Evolutionary conservation across 306 rosid species (phyloP).

Genomic region (Oxytropis ochrocephala): DNA sequence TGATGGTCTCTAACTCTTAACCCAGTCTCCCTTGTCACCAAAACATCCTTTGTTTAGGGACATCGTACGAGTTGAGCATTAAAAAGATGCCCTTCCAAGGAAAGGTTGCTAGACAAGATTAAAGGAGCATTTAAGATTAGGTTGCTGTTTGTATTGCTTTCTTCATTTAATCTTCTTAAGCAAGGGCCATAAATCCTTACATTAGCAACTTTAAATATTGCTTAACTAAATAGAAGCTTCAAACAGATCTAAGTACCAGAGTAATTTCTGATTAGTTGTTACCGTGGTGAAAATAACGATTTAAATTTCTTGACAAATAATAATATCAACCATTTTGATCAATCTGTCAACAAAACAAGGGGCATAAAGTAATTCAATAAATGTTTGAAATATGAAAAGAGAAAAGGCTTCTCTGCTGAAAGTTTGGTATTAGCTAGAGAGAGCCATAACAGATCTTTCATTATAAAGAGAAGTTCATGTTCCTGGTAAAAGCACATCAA

Average conservation of each 20-base stretch:
- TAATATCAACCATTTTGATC: background rate
- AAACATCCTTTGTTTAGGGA: background rate
- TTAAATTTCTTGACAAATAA: background rate
- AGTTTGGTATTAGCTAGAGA: background rate
- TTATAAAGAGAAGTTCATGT: background rate
- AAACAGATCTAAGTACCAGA: background rate
- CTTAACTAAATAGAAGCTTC: background rate
- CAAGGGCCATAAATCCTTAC: too few relatives aligned
- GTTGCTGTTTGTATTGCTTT: background rate
- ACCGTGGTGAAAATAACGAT: background rate
- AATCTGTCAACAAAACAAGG: background rate
- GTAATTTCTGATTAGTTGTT: background rate
- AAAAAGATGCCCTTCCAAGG: background rate
- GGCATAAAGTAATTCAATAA: background rate
- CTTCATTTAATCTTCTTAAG: background rate
- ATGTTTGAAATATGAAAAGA: background rate
- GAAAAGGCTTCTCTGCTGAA: background rate
- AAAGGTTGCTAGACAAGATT: background rate
- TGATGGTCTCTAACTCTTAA: background rate
- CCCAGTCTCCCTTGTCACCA: background rate
- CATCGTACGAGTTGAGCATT: background rate
- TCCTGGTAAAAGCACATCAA: background rate
- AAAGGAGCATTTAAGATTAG: background rate
- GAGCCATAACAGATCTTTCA: background rate
- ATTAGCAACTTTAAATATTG: background rate